Evolutionary conservation across 2,329 filamentous ascomycete genomes (phyloP), one percentile per base, ranked within the genome.

Genomic region (Alternaria viburni): DNA sequence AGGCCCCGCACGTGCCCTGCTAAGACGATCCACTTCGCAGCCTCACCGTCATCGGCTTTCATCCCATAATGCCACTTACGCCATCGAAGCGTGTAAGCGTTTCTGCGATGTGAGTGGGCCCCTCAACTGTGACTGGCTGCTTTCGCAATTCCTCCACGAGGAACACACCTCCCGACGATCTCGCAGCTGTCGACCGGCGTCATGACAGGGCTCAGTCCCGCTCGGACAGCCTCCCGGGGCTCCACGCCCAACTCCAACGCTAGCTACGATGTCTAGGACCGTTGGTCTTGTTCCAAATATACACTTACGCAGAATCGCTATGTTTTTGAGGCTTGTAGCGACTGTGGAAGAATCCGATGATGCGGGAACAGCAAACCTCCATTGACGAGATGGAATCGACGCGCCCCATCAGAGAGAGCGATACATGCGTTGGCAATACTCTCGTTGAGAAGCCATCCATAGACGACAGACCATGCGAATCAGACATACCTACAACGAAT

Each of bases 31-130:
- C 36, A 28, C 19, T 32, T 49, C 9, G 45, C 15, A 30, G 7
- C 17, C 41, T 25, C 11, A 3, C 19, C 17, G 26, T 43, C 46
- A 51, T 45, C 54, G 26, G 28, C 32, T 21, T 51, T 19, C 25
- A 46, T 49, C 45, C 50, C 59, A 56, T 19, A 36, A 44, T 54
- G 47, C 47, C 30, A 55, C 54, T 54, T 49, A 58, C 54, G 32
- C n/a, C 21, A 57, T 62, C 23, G 13, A 25, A 58, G 58, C 61
- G 36, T 54, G 47, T 54, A 56, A 46, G 26, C 17, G 19, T 25
- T 51, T 49, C 23, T 44, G 3, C 12, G 23, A 30, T 21, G 43
- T 26, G 47, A 28, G 47, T 51, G 11, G 12, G 30, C 26, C n/a
- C 7, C 25, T 51, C 12, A 19, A 15, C 28, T 45, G 32, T 41